Conservation (phyloP, 2,329 filamentous ascomycete genomes). For the Byssothecium circinans region DNA sequence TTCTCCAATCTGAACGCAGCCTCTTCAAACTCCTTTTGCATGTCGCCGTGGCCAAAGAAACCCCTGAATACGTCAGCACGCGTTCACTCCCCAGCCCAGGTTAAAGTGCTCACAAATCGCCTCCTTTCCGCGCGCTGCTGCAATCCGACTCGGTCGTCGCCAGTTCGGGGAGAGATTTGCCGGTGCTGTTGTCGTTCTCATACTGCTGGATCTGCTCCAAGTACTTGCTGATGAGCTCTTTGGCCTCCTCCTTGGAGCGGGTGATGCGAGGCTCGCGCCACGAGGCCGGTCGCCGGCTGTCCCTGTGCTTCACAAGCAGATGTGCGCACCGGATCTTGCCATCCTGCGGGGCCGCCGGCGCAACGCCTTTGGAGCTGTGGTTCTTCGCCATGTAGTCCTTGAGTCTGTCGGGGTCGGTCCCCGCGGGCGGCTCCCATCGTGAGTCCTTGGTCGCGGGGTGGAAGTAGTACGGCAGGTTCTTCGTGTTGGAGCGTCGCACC, state of each 20-base stretch:
- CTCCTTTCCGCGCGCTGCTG: constrained; percentile 89
- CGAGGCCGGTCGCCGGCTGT: constrained; percentile 84
- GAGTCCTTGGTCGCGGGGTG: constrained; percentile 83
- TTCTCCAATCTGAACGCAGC: constrained; percentile 87
- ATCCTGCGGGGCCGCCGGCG: constrained; percentile 49
- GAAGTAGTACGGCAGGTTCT: constrained; percentile 99
- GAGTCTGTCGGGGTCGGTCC: constrained; percentile 87
- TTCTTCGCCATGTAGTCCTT: constrained; percentile 92
- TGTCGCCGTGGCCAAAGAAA: constrained; percentile 90
- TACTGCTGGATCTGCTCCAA: constrained; percentile 74
- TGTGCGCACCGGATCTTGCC: constrained; percentile 92
- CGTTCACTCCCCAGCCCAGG: background rate
- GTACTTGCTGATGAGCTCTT: constrained; percentile 72
- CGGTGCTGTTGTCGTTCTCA: constrained; percentile 41
- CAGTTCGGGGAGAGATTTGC: constrained; percentile 69
- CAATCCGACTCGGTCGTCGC: constrained; percentile 91
- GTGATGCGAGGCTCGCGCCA: constrained; percentile 93
- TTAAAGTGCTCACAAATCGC: constrained; percentile 69
- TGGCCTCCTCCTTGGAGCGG: constrained; percentile 83
- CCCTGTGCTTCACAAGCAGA: constrained; percentile 88
- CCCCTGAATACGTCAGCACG: constrained; percentile 55
- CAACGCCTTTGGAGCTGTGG: constrained; percentile 64
- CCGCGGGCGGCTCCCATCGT: constrained; percentile 88
- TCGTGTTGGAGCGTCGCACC: constrained; percentile 96
- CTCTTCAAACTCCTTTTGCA: constrained; percentile 99